Percentiles rank a stretch among this genome's conserved stretches.
phyloP scores from a whole-genome alignment of 2,329 filamentous ascomycete species.

The Colletotrichum echinochloae region DNA sequence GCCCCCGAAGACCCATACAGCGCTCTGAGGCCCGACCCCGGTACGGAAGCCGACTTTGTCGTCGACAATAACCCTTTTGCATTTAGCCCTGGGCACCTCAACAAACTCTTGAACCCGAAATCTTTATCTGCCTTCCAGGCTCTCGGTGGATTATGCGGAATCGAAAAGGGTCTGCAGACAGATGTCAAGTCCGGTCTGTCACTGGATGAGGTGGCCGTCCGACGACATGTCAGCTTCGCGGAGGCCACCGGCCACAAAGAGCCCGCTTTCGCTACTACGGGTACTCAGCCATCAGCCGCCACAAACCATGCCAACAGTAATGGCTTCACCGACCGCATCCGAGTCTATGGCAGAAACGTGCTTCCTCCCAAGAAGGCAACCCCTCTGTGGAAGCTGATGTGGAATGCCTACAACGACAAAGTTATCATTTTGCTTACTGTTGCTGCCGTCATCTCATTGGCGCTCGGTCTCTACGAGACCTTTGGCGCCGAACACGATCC shows the following conservation, averaged over 20 bases:
- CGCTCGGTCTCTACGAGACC: conserved; percentile 75
- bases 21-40: conserved; percentile 75
- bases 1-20: conserved; percentile 53
- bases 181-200: conserved; percentile 74
- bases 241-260: conserved; percentile 62
- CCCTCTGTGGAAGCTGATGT: conserved; percentile 70
- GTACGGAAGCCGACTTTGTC: conserved; percentile 77
- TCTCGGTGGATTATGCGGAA: conserved; percentile 74
- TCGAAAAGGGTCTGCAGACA: conserved; percentile 77
- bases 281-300: conserved; percentile 25
- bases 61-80: conserved; percentile 81
- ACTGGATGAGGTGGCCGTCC: conserved; percentile 72
- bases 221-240: conserved; percentile 76
- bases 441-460: conserved; percentile 74
- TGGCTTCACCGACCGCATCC: conserved; percentile 62
- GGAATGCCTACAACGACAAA: conserved; percentile 77
- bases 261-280: conserved; percentile 15
- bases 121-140: conserved; percentile 77
- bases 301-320: conserved; percentile 24
- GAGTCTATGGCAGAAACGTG: conserved; percentile 69
- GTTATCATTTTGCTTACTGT: conserved; percentile 75
- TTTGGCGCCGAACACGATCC: conserved; percentile 61
- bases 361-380: conserved; percentile 74
- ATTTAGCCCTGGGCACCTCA: conserved; percentile 78
- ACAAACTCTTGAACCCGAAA: conserved; percentile 81